These are phyloP conservation scores for Corinectria fuckeliana DNA, from an alignment of 2,329 filamentous ascomycete genomes.

Conservation along the genomic window DNA sequence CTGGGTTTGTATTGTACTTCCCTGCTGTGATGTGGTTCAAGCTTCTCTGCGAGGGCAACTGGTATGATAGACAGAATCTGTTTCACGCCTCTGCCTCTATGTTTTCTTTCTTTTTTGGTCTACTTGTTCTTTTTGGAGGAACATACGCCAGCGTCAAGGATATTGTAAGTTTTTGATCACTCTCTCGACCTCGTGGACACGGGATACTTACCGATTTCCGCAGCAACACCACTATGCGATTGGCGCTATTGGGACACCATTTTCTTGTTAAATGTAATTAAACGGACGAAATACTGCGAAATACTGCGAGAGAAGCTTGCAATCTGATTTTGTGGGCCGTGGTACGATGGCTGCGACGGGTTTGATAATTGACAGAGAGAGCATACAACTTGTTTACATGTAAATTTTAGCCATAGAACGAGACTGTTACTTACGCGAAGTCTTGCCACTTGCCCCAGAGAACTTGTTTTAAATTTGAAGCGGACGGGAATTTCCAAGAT, in stretches of 20 bases:
- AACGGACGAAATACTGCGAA: not conserved
- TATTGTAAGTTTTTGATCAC: conserved; percentile 5
- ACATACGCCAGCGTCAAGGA: conserved; percentile 18
- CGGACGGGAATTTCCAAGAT: too few relatives aligned
- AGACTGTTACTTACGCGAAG: too few relatives aligned
- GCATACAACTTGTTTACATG: too few relatives aligned
- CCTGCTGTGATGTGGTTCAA: conserved; percentile 49
- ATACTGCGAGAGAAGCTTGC: too few relatives aligned
- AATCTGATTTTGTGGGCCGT: too few relatives aligned
- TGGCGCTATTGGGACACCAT: not conserved
- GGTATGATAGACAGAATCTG: conserved; percentile 15
- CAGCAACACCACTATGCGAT: not conserved
- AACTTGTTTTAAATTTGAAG: too few relatives aligned
- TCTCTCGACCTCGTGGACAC: not conserved
- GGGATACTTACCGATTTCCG: not conserved
- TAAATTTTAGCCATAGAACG: too few relatives aligned
- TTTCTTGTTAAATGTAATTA: not conserved
- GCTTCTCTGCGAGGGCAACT: conserved; percentile 37
- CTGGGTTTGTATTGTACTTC: conserved; percentile 46
- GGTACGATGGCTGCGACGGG: too few relatives aligned
- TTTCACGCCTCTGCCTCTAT: not conserved
- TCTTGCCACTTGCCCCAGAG: too few relatives aligned
- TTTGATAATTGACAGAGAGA: too few relatives aligned
- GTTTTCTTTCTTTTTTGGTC: conserved; percentile 12
- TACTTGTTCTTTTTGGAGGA: conserved; percentile 16